Evolutionary conservation across 1,139 yeast species (phyloP), one percentile per base, ranked within the genome.

Genomic region (Geotrichum phurueaensis): DNA sequence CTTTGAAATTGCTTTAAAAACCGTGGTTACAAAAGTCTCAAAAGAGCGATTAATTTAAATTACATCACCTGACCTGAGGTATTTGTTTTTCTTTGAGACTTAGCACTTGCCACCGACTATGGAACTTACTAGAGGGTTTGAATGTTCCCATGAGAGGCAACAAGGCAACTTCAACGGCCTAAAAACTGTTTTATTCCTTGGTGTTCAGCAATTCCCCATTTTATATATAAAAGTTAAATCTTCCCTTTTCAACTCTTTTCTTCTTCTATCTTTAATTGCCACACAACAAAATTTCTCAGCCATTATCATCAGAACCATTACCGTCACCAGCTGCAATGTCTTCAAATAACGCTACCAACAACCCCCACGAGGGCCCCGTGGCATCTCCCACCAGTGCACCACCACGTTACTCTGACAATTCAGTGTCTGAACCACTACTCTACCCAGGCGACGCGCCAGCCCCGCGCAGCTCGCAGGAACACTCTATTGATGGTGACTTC

Each of bases 401-500:
- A 25, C 64, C 66, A 13, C 62, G 53, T 27, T 60, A 63, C 54
- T 23, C 64, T 0, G 64, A 57, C 43, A 22, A 31, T 47, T 52
- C 55, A 22, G 45, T 56, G 27, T 60, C 60, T 23, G 63, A 53
- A 23, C 64, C 65, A 2, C 60, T 62, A 22, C 58, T 64, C 20
- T 54, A 53, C 49, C 63, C 60, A 22, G 53, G 53, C 49, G 56
- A 54, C 18, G 54, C 56, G 25, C 53, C 54, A 18, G 39, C 53
- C 12, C 56, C 57, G 25, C 54, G 57, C 33, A 13, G 49, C 10
- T 39, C 51, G 22, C 33, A 43, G n/a, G 48, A 23, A 3, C 3
- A 45, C 15, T 54, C 48, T 23, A 15, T 61, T 9, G 70, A 65
- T 15, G 66, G 63, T 51, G 76, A 72, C 60, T 65, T 70, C 57